Base-by-base conservation (phyloP, 108 stramenopile genomes). In the Mediolabrus comicus region DNA sequence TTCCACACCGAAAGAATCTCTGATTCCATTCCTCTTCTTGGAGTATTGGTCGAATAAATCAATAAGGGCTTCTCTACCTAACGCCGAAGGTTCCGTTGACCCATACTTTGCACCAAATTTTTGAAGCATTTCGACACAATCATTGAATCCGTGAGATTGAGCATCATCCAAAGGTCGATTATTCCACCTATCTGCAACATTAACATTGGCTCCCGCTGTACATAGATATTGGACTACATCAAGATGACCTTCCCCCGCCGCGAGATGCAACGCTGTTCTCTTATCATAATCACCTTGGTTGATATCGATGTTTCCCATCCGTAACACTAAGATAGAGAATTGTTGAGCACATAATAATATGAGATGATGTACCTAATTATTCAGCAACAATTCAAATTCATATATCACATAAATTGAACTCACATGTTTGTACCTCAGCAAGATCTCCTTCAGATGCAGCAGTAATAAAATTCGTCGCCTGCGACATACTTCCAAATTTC, bases 11-110 rank as follows among this genome's bases (percentile, higher is more conserved):
- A 13, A 53, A n/a, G 17, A 53, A 33, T 24, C 56, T 29, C 32
- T 34, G 24, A n/a, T 2, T 60, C 75, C 82, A 57, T 78, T 62
- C 54, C 80, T 67, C 24, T 68, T 59, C 31, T 71, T 70, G 51
- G 70, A 72, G 43, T 77, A 84, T 46, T 90, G 84, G 19, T 74
- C 65, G 78, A 90, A 90, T 49, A 92, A 67, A 72, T 92, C 92
- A 4, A 80, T 28, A 28, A 89, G 30, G 25, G 87, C 86, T 25
- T 77, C 76, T n/a, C 59, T 69, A 26, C 19, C 56, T n/a, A 59
- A 34, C 32, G n/a, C 16, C 4, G 25, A 13, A 6, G 35, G n/a
- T n/a, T 66, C 56, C 34, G 49, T n/a, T 7, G 34, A 35, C 7
- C 53, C 74, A 34, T 38, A 58, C 62, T 51, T 74, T 3, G 79